These are phyloP conservation scores for Lachnellula suecica DNA, from an alignment of 2,329 filamentous ascomycete genomes.

Conservation along the genomic window DNA sequence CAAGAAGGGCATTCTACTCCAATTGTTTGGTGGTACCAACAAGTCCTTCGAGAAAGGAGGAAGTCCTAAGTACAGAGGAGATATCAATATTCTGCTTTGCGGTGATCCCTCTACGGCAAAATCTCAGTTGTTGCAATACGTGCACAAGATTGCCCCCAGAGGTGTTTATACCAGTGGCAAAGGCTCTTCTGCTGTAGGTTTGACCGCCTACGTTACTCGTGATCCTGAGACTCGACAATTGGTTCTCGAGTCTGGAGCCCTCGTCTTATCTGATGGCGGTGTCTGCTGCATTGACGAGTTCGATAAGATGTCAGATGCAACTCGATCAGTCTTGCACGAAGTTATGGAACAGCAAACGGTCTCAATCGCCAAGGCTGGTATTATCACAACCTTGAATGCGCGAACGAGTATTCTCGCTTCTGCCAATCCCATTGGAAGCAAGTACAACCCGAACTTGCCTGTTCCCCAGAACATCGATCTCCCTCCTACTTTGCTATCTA, in stretches of 20 bases:
- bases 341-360: constrained; percentile 82
- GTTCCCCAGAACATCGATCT: constrained; percentile 98
- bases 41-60: constrained; percentile 97
- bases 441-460: constrained; percentile 93
- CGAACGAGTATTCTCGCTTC: constrained; percentile 94
- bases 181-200: constrained; percentile 72
- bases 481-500: constrained; percentile 88
- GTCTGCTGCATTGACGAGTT: constrained; percentile 80
- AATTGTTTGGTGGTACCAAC: constrained; percentile 96
- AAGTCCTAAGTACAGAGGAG: constrained; percentile 91
- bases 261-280: constrained; percentile 73
- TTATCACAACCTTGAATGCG: constrained; percentile 88
- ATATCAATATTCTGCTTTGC: constrained; percentile 95
- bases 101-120: constrained; percentile 97
- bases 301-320: constrained; percentile 77
- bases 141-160: constrained; percentile 95
- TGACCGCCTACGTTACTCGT: constrained; percentile 75
- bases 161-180: constrained; percentile 77
- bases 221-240: constrained; percentile 73
- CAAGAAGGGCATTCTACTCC: constrained; percentile 95
- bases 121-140: constrained; percentile 89
- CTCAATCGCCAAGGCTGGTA: constrained; percentile 75
- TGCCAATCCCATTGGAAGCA: constrained; percentile 95
- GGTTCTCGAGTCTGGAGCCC: constrained; percentile 71
- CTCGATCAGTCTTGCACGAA: constrained; percentile 73